These are phyloP conservation scores for Persicaria maculosa DNA, from an alignment of 148 eudicot species.

Conservation along the genomic window DNA sequence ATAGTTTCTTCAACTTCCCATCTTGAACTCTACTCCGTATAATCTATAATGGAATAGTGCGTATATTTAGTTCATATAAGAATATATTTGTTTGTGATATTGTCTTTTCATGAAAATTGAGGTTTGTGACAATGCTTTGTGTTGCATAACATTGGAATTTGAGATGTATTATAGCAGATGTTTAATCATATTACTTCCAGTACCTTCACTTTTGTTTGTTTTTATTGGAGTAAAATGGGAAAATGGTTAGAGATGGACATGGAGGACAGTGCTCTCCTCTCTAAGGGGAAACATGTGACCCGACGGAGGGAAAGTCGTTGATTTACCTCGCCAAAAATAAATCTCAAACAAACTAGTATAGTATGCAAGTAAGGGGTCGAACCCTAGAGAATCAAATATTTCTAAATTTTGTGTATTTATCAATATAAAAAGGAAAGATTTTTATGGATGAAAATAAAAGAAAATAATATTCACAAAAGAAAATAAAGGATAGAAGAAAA, in stretches of 20 bases:
- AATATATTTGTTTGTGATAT: neutral
- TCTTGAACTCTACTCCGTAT: neutral
- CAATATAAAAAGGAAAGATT: too few relatives aligned
- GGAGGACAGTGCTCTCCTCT: conserved; percentile 59
- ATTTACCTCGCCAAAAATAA: too few relatives aligned
- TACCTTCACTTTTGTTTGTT: neutral
- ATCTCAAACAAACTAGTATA: too few relatives aligned
- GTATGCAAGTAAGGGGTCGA: too few relatives aligned
- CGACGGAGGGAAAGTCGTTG: too few relatives aligned
- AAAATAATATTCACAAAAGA: too few relatives aligned
- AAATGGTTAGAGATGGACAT: conserved; percentile 87
- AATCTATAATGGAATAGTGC: neutral
- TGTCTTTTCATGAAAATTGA: neutral
- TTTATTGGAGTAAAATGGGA: neutral
- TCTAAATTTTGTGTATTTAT: too few relatives aligned
- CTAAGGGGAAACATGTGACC: conserved; percentile 47
- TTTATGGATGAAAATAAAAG: too few relatives aligned
- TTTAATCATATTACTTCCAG: neutral
- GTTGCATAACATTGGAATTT: neutral
- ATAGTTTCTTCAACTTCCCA: neutral
- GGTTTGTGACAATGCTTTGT: neutral
- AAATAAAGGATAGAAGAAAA: too few relatives aligned
- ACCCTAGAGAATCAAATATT: too few relatives aligned
- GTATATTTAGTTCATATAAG: neutral
- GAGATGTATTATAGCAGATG: neutral